These are phyloP conservation scores for Primulina tabacum DNA, from an alignment of 257 asterid species.

Conservation along the genomic window DNA sequence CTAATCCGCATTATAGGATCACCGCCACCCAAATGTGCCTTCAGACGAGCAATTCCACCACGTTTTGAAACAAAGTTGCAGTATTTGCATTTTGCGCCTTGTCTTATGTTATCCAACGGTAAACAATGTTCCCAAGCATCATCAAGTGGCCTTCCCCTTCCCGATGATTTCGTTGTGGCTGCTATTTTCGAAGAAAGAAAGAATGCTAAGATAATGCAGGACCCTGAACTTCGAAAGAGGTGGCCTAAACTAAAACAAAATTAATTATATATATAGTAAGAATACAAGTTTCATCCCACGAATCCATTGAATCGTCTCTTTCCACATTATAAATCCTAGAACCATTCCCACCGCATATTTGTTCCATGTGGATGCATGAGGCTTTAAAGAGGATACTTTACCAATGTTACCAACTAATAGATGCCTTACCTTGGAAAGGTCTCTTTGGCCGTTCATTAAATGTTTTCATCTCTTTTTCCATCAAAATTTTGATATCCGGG, in stretches of 20 bases:
- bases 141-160: conserved; percentile 40
- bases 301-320: no score
- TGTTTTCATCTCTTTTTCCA: conserved; percentile 47
- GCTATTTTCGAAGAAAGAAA: conserved; percentile 22
- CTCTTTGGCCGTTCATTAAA: conserved; percentile 38
- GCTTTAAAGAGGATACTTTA: no score
- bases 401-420: no score
- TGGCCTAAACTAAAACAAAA: not conserved
- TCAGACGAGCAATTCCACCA: conserved; percentile 46
- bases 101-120: conserved; percentile 39
- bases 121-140: conserved; percentile 49
- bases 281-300: no score
- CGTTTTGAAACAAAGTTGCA: conserved; percentile 45
- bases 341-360: no score
- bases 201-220: conserved; percentile 8
- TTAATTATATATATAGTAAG: no score
- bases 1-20: conserved; percentile 32
- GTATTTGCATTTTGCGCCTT: conserved; percentile 40
- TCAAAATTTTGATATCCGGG: conserved; percentile 34
- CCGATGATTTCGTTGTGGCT: conserved; percentile 22
- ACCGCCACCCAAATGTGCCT: conserved; percentile 52
- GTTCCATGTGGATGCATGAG: no score
- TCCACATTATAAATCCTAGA: no score
- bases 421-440: conserved; percentile 5
- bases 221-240: not conserved